phyloP scores from a whole-genome alignment of 306 rosid genomes.

The Cajanus cajan region DNA sequence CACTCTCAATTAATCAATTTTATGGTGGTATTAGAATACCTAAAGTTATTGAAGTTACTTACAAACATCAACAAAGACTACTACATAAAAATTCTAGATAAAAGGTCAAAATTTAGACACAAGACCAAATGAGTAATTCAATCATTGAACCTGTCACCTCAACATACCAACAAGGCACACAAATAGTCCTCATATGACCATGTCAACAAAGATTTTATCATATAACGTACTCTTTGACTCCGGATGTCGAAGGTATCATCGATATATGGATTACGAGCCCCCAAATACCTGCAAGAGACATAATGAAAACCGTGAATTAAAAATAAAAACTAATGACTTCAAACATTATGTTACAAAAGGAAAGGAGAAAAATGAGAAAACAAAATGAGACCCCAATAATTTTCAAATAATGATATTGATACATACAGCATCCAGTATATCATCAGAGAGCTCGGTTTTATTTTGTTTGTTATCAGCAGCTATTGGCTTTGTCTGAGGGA shows the following conservation, averaged over 20 bases:
- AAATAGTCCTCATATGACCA: no score
- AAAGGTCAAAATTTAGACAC: no score
- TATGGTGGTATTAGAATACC: no score
- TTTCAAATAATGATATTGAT: conserved; percentile 20
- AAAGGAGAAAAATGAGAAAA: not conserved
- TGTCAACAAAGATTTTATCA: no score
- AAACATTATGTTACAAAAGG: not conserved
- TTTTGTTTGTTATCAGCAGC: conserved; percentile 28
- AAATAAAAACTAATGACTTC: not conserved
- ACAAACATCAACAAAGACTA: no score
- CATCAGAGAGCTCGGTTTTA: conserved; percentile 55
- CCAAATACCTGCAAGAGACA: conserved; percentile 67
- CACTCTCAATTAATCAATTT: no score
- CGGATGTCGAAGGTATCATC: not conserved
- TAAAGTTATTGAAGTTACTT: no score
- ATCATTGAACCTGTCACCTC: no score
- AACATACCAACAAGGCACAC: no score
- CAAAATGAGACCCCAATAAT: not conserved
- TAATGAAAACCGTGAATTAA: not conserved
- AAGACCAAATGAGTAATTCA: no score
- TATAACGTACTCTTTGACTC: not conserved
- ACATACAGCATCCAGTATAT: conserved; percentile 65
- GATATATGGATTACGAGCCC: conserved; percentile 40
- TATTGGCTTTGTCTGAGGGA: conserved; percentile 68
- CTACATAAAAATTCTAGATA: no score